Evolutionary conservation across 768 basidiomycete genomes (phyloP).

Genomic region (Plicaturopsis crispa): DNA sequence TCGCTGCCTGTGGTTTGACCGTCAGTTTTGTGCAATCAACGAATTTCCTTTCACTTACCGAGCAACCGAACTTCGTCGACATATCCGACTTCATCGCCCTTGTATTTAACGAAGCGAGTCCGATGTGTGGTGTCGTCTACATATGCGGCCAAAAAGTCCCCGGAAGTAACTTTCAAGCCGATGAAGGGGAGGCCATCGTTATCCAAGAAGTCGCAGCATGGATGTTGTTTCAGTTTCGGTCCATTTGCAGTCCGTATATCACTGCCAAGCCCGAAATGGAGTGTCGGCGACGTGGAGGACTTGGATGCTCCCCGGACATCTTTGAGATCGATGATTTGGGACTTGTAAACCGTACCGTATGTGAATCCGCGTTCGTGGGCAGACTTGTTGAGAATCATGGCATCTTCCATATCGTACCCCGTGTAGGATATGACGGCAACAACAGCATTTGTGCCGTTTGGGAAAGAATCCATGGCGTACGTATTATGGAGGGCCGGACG

Average conservation of each 20-base stretch:
- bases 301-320: constrained; percentile 65
- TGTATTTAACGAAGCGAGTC: constrained; percentile 89
- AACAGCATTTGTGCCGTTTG: constrained; percentile 95
- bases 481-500: constrained; percentile 86
- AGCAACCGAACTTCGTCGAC: constrained; percentile 88
- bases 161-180: constrained; percentile 60
- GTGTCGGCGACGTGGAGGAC: constrained; percentile 43
- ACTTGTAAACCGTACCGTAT: constrained; percentile 95
- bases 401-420: constrained; percentile 99
- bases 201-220: constrained; percentile 52
- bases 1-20: constrained; percentile 56
- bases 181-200: constrained; percentile 79
- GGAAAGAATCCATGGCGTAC: constrained; percentile 98
- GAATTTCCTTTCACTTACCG: constrained; percentile 37
- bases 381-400: constrained; percentile 99
- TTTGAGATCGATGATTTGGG: constrained; percentile 84
- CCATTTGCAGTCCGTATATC: constrained; percentile 60
- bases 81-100: constrained; percentile 88
- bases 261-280: constrained; percentile 87
- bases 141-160: constrained; percentile 82
- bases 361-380: constrained; percentile 97
- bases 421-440: constrained; percentile 99
- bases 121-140: constrained; percentile 76
- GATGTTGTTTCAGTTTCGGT: constrained; percentile 29
- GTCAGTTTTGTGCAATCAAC: constrained; percentile 2